phyloP scores from a whole-genome alignment of 2,329 filamentous ascomycete species.

The Grosmannia penicillata region DNA sequence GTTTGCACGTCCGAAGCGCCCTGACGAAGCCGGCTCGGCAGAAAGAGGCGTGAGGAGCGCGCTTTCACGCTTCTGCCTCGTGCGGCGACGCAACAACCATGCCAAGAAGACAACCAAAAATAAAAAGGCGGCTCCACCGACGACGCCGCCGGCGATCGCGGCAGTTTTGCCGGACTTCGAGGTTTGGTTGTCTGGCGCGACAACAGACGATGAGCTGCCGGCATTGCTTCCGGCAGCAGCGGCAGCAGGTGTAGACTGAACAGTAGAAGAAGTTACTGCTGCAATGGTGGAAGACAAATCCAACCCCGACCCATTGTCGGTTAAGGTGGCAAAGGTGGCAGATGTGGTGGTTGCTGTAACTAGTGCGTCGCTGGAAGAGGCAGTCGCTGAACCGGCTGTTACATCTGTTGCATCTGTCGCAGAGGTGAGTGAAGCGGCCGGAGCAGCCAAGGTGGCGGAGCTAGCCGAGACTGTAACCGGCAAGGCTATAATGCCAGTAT shows the following conservation, averaged over 20 bases:
- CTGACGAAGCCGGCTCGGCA: constrained; percentile 12
- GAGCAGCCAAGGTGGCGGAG: neutral
- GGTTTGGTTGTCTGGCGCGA: constrained; percentile 3
- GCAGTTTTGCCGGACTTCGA: constrained; percentile 19
- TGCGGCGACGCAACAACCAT: constrained; percentile 34
- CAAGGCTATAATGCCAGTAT: constrained; percentile 18
- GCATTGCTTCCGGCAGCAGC: constrained; percentile 6
- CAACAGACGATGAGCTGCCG: constrained; percentile 5
- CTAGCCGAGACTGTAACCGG: constrained; percentile 9
- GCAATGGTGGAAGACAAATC: no score
- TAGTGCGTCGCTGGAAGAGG: neutral
- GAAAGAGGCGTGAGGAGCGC: constrained; percentile 34
- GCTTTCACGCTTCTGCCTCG: constrained; percentile 26
- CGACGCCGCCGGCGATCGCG: constrained; percentile 34
- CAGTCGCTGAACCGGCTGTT: neutral
- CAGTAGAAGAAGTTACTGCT: neutral
- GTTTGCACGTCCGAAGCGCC: neutral
- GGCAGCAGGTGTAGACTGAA: constrained; percentile 2
- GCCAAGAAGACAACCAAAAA: constrained; percentile 31
- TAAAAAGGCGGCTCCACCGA: constrained; percentile 32
- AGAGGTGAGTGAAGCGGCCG: neutral
- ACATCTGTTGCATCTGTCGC: neutral
- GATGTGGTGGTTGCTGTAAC: neutral
- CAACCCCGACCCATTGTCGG: neutral
- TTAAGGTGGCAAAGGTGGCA: neutral